Evolutionary conservation across 768 basidiomycete species (phyloP), one percentile per base, ranked within the genome.

Genomic region (Leucosporidium yakuticum): DNA sequence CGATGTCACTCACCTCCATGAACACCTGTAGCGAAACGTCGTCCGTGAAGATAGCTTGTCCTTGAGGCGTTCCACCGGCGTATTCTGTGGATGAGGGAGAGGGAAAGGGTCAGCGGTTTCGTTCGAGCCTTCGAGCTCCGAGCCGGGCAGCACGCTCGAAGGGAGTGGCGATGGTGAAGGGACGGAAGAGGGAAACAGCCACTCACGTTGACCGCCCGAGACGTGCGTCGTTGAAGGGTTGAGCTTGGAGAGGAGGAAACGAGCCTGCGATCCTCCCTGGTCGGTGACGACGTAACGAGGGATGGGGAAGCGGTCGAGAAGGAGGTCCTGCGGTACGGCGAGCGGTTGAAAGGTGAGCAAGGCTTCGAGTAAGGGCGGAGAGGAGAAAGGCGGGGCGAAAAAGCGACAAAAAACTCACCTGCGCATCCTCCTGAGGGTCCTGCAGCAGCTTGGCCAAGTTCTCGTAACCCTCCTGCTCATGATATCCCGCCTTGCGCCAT

Each of bases 171-270:
- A 53, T 4, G 39, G 39, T 9, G 39, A 15, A 44, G 39, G 39
- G 39, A 15, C 14, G 8, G 4, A 27, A n/a, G 4, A 36, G 25
- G 21, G 21, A 25, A 94, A 71, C 55, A 19, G 23, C 2, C 1
- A 60, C 60, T 32, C 12, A 61, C 60, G 51, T 11, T 23, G 60
- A 34, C 70, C 85, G 49, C 32, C 36, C 29, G 90, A 89, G 88
- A 96, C 91, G 78, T 99, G 95, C 50, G 95, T 98, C 67, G 95
- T 98, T 65, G 91, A 95, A 3, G 96, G 96, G 79, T 98, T 99
- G 51, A 99, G 82, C 79, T 98, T 98, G 58, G 89, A 90, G 34
- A 98, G 81, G 77, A 98, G 80, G 87, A 99, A 99, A n/a, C 96
- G 89, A 8, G 96, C 95, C 79, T 98, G 96, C 79, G 88, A 90